Percentiles rank a stretch among this genome's conserved stretches.
These are phyloP conservation scores for Alternaria solani DNA, from an alignment of 2,329 filamentous ascomycete genomes.

Conservation along the genomic window DNA sequence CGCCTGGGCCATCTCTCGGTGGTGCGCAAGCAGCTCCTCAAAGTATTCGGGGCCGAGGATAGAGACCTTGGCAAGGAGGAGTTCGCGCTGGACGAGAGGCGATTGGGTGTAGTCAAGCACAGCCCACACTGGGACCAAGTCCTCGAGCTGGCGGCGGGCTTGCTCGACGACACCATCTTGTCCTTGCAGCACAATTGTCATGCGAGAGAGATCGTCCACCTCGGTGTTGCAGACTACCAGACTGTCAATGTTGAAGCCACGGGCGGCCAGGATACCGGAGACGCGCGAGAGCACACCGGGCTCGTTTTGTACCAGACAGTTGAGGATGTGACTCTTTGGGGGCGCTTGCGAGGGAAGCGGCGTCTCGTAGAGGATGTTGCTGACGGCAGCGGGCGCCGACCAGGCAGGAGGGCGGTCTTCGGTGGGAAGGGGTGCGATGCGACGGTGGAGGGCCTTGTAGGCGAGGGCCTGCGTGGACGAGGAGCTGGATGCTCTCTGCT, in stretches of 20 bases:
- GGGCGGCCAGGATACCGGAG: slow-evolving; percentile 92
- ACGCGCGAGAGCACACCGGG: slow-evolving; percentile 96
- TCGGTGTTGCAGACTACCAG: slow-evolving; percentile 98
- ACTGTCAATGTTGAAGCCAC: slow-evolving; percentile 99
- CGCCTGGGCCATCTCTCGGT: slow-evolving; percentile 81
- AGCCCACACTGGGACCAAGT: slow-evolving; percentile 97
- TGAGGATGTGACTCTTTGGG: slow-evolving; percentile 93
- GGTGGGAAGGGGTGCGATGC: slow-evolving; percentile 83
- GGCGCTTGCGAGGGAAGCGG: slow-evolving; percentile 83
- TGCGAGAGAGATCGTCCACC: slow-evolving; percentile 93
- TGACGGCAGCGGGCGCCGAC: slow-evolving; percentile 89
- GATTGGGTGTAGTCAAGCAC: slow-evolving; percentile 95
- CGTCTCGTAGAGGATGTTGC: slow-evolving; percentile 98
- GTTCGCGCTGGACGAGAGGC: slow-evolving; percentile 92
- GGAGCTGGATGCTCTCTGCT: slow-evolving; percentile 52
- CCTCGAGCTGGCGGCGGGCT: slow-evolving; percentile 91
- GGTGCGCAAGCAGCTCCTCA: slow-evolving; percentile 93
- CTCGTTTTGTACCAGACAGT: slow-evolving; percentile 98
- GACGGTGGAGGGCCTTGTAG: slow-evolving; percentile 95
- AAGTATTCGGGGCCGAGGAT: slow-evolving; percentile 98
- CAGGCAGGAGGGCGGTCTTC: slow-evolving; percentile 81
- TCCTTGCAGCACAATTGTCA: slow-evolving; percentile 97
- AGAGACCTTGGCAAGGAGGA: slow-evolving; percentile 94
- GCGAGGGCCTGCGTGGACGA: slow-evolving; percentile 92
- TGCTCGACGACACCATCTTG: slow-evolving; percentile 98